Base-by-base conservation (phyloP, 108 stramenopile genomes). In the Nitzschia sp. region DNA sequence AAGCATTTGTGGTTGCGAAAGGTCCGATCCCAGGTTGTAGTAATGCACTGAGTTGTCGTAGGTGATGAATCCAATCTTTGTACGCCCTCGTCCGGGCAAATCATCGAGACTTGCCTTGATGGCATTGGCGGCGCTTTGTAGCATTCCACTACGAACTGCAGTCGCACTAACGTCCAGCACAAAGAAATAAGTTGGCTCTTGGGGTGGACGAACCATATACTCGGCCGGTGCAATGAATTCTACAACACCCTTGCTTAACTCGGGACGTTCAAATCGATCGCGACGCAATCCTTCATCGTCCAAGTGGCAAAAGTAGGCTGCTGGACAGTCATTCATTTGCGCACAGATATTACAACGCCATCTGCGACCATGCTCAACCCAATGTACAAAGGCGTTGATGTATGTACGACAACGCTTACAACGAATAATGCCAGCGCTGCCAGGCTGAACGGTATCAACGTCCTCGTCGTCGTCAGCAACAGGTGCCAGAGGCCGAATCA, bases 121-220 rank as follows among this genome's bases (percentile, higher is more conserved):
- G 53, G 91, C 85, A 53, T 70, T 80, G 4, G 91, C 93, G 6
- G 84, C 88, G 32, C 76, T 69, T n/a, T 78, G 60, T 45, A 99
- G 53, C 95, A 95, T 86, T 33, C 97, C 97, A 53, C 79, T 86
- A 26, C 77, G 73, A 2, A 96, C 96, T 11, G 97, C 93, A n/a
- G 78, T 68, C 1, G 79, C 88, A 58, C 88, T 89, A 4, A 98
- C 99, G 78, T 98, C 99, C 46, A 99, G 64, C 25, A 98, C 96
- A 73, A 98, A 98, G 68, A 98, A 91, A 77, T 94, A 99, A 46
- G 90, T 84, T 17, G 97, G 97, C 22, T 98, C 94, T 71, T 97
- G 97, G 1, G 99, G 99, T 26, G 99, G 96, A 28, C 99, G 95
- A 3, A 99, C 97, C 97, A 98, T 99, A 89, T 99, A 99, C 73